Conservation (phyloP, 768 basidiomycete species). For the Cytidiella melzeri region DNA sequence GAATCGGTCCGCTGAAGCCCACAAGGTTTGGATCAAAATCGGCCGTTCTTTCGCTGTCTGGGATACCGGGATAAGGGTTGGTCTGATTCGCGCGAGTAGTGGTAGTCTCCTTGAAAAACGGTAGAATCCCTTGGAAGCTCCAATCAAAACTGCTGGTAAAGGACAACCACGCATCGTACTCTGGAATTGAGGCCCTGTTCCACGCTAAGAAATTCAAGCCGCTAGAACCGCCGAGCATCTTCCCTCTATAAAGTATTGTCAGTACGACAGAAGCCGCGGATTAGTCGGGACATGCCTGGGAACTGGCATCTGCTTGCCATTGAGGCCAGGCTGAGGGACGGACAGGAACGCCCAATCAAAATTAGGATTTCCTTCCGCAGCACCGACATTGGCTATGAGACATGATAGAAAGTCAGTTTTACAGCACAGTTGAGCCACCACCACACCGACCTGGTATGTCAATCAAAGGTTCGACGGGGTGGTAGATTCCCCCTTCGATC, state of each 20-base stretch:
- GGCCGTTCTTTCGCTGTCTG: neutral
- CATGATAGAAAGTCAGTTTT: too few relatives aligned
- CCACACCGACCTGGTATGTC: conserved; percentile 1
- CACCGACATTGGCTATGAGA: too few relatives aligned
- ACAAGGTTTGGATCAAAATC: neutral
- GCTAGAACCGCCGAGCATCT: conserved; percentile 32
- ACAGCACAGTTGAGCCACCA: too few relatives aligned
- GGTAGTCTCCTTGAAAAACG: conserved; percentile 26
- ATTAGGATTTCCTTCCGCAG: neutral
- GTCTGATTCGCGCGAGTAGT: neutral
- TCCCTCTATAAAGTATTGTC: too few relatives aligned
- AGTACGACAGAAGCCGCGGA: too few relatives aligned
- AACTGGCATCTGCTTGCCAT: too few relatives aligned
- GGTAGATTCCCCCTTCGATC: conserved; percentile 2
- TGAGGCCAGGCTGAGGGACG: neutral
- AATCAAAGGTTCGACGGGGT: neutral
- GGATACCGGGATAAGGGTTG: neutral
- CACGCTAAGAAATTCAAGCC: conserved; percentile 45
- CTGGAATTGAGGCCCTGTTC: conserved; percentile 37
- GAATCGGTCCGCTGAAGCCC: neutral
- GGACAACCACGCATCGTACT: conserved; percentile 39
- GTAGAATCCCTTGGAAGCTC: conserved; percentile 26
- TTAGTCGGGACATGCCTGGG: too few relatives aligned
- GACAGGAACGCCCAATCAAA: conserved; percentile 4
- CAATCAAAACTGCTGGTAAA: conserved; percentile 25